phyloP scores from a whole-genome alignment of 139 green algal genomes.

The Chloropicon primus region DNA sequence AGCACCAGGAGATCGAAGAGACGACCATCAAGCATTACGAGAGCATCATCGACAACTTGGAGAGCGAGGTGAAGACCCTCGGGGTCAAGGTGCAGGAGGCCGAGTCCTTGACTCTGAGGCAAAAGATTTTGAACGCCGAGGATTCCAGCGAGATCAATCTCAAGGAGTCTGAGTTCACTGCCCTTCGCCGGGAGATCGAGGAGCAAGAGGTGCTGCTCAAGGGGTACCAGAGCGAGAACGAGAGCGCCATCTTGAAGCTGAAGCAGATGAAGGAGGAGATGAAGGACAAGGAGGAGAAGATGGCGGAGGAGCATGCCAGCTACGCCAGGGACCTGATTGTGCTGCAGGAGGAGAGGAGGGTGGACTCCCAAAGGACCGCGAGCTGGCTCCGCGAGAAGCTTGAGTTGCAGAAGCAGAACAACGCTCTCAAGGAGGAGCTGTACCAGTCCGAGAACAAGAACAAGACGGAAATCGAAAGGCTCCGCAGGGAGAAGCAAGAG shows the following conservation, averaged over 20 bases:
- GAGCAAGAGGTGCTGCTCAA: conserved; percentile 38
- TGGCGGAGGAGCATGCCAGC: background rate
- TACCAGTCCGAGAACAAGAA: conserved; percentile 30
- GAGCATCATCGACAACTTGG: background rate
- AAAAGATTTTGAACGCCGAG: background rate
- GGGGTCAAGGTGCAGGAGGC: background rate
- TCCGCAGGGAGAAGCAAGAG: conserved; percentile 29
- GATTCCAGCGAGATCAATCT: conserved; percentile 10
- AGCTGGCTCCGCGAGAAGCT: background rate
- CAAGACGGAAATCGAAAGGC: conserved; percentile 25
- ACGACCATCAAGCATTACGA: background rate
- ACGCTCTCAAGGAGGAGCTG: conserved; percentile 28
- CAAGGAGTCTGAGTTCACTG: conserved; percentile 24
- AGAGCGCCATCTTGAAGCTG: conserved; percentile 19
- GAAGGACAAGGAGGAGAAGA: background rate
- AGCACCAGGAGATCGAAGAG: background rate
- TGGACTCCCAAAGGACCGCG: background rate
- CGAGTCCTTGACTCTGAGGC: background rate
- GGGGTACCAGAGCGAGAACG: conserved; percentile 42
- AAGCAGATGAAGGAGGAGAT: conserved; percentile 13
- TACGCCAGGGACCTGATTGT: background rate
- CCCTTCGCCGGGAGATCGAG: conserved; percentile 28
- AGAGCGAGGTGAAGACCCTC: background rate
- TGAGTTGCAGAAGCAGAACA: background rate
- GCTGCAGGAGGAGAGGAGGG: background rate